Evolutionary conservation across 108 stramenopile genomes (phyloP).

Genomic region (Hondaea fermentalgiana): DNA sequence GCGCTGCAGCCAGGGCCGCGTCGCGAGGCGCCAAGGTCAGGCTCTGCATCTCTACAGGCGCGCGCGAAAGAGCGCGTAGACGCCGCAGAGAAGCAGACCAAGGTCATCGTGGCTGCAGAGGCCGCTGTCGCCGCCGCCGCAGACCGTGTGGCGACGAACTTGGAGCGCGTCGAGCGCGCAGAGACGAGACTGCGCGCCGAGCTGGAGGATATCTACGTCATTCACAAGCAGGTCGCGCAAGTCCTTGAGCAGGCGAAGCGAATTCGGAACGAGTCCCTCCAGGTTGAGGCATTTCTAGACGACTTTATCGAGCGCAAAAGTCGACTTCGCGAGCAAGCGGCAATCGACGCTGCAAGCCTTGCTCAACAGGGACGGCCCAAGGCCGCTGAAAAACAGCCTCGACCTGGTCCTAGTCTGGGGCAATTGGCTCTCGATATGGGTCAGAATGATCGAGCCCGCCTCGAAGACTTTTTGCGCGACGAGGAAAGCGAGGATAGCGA

Average conservation of each 20-base stretch:
- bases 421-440: too few relatives aligned
- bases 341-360: not conserved
- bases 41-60: not conserved
- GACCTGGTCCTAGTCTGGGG: too few relatives aligned
- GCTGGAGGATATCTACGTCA: not conserved
- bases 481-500: too few relatives aligned
- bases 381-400: too few relatives aligned
- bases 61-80: not conserved
- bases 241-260: not conserved
- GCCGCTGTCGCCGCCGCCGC: not conserved
- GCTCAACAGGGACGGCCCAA: not conserved
- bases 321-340: not conserved
- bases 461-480: too few relatives aligned
- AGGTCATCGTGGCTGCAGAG: not conserved
- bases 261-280: not conserved
- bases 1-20: not conserved
- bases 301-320: not conserved
- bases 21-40: not conserved
- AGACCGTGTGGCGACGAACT: not conserved
- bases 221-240: not conserved
- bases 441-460: too few relatives aligned
- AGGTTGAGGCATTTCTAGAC: not conserved
- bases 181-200: not conserved
- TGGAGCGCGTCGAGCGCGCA: not conserved
- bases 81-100: not conserved